phyloP scores from a whole-genome alignment of 768 basidiomycete genomes.

The Strobilomyces dryophilus region DNA sequence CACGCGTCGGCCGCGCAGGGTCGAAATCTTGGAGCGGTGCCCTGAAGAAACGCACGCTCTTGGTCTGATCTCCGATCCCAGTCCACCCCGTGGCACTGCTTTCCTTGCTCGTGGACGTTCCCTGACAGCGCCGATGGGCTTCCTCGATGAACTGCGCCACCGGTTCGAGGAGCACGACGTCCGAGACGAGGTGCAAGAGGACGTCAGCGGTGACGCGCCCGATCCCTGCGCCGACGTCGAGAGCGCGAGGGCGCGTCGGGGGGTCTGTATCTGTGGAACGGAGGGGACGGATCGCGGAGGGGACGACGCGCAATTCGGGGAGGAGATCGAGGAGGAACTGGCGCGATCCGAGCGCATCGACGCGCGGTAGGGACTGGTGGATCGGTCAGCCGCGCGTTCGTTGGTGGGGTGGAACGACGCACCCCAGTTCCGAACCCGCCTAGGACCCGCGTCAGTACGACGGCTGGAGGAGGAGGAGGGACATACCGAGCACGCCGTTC shows the following conservation, averaged over 20 bases:
- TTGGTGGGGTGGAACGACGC: slow-evolving; percentile 12
- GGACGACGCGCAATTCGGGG: slow-evolving; percentile 73
- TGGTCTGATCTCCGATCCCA: slow-evolving; percentile 57
- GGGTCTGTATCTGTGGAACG: slow-evolving; percentile 9
- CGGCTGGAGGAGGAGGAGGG: neutral
- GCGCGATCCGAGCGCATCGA: slow-evolving; percentile 88
- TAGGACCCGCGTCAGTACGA: slow-evolving; percentile 7
- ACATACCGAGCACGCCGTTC: slow-evolving; percentile 80
- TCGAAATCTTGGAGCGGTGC: slow-evolving; percentile 80
- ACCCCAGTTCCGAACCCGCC: slow-evolving; percentile 57
- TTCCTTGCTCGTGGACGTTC: slow-evolving; percentile 35
- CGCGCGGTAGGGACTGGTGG: slow-evolving; percentile 73
- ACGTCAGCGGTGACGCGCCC: slow-evolving; percentile 89
- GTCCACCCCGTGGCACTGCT: slow-evolving; percentile 46
- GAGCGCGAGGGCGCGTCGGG: slow-evolving; percentile 58
- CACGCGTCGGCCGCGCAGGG: slow-evolving; percentile 44
- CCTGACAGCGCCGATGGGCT: slow-evolving; percentile 45
- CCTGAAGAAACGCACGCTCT: slow-evolving; percentile 76
- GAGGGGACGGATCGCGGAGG: slow-evolving; percentile 65
- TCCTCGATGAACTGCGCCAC: slow-evolving; percentile 73
- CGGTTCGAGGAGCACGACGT: slow-evolving; percentile 89
- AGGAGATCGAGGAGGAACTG: slow-evolving; percentile 80
- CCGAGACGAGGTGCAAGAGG: slow-evolving; percentile 81
- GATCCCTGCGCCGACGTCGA: slow-evolving; percentile 94
- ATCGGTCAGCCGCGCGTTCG: neutral